Conservation (phyloP, 1,139 yeast genomes). For the Lodderomyces elongisporus region DNA sequence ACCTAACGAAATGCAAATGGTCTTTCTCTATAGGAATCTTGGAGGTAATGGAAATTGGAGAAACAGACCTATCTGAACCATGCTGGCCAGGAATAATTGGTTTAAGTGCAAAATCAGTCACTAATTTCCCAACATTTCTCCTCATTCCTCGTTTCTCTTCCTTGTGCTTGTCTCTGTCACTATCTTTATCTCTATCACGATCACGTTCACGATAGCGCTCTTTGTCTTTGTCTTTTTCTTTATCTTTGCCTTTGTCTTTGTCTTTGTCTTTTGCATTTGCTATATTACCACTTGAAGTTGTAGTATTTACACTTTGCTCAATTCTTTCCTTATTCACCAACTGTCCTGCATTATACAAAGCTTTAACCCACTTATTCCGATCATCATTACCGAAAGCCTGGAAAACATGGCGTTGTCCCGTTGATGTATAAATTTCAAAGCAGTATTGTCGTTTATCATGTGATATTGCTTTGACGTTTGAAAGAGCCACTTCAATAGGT, state of each 20-base stretch:
- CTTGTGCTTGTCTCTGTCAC: too few relatives aligned
- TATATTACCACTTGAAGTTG: too few relatives aligned
- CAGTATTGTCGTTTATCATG: conserved; percentile 52
- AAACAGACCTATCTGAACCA: conserved; percentile 19
- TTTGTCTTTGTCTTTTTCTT: too few relatives aligned
- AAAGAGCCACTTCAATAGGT: conserved; percentile 71
- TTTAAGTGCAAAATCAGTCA: conserved; percentile 14
- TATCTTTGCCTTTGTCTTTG: too few relatives aligned
- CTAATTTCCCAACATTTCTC: conserved; percentile 11
- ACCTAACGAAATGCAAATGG: conserved; percentile 41
- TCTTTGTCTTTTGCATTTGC: too few relatives aligned
- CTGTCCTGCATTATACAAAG: conserved; percentile 49
- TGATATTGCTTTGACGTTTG: conserved; percentile 54
- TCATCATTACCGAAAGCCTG: conserved; percentile 75
- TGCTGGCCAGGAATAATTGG: conserved; percentile 17
- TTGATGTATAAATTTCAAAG: conserved; percentile 72
- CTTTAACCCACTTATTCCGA: conserved; percentile 63
- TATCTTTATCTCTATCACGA: too few relatives aligned
- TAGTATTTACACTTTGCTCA: conserved; percentile 6
- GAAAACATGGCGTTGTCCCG: conserved; percentile 64
- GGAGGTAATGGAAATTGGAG: conserved; percentile 35
- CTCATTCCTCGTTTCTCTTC: too few relatives aligned
- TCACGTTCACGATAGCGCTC: too few relatives aligned
- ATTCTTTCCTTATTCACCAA: conserved; percentile 29
- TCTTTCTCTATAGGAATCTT: conserved; percentile 20